phyloP scores from a whole-genome alignment of 352 stramenopile species.

The Blastocystis sp. region DNA sequence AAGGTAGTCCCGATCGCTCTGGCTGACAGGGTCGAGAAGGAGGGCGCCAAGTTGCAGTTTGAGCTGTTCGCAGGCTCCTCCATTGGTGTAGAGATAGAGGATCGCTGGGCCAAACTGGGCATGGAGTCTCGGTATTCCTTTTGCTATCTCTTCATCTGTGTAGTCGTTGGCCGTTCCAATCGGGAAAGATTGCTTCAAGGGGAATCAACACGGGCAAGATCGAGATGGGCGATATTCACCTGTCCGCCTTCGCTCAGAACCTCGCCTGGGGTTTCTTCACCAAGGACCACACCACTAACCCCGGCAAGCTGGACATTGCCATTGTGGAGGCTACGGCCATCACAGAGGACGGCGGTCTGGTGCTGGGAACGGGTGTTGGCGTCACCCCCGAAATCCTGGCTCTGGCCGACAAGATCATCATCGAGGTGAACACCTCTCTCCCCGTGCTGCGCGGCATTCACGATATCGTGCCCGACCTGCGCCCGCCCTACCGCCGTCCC shows the following conservation, averaged over 20 bases:
- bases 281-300: slow-evolving; percentile 63
- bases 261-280: slow-evolving; percentile 68
- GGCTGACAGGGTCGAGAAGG: slow-evolving; percentile 67
- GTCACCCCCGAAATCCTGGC: slow-evolving; percentile 64
- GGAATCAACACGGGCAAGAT: slow-evolving; percentile 69
- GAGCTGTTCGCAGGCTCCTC: slow-evolving; percentile 63
- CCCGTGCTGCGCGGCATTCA: slow-evolving; percentile 66
- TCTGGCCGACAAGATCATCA: slow-evolving; percentile 68
- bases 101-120: slow-evolving; percentile 69
- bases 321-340: slow-evolving; percentile 68
- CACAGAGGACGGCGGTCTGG: slow-evolving; percentile 66
- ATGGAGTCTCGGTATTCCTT: slow-evolving; percentile 61
- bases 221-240: slow-evolving; percentile 69
- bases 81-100: slow-evolving; percentile 61
- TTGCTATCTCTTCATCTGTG: not conserved
- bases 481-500: slow-evolving; percentile 46
- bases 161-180: slow-evolving; percentile 67
- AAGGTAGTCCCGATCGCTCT: slow-evolving; percentile 68
- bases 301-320: slow-evolving; percentile 65
- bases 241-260: slow-evolving; percentile 67
- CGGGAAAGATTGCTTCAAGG: slow-evolving; percentile 64
- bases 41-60: slow-evolving; percentile 62
- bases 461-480: slow-evolving; percentile 60
- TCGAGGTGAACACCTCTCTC: slow-evolving; percentile 69
- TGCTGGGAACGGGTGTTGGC: slow-evolving; percentile 64